Base-by-base conservation (phyloP, 2,329 filamentous ascomycete species). In the Tricladium varicosporioides region DNA sequence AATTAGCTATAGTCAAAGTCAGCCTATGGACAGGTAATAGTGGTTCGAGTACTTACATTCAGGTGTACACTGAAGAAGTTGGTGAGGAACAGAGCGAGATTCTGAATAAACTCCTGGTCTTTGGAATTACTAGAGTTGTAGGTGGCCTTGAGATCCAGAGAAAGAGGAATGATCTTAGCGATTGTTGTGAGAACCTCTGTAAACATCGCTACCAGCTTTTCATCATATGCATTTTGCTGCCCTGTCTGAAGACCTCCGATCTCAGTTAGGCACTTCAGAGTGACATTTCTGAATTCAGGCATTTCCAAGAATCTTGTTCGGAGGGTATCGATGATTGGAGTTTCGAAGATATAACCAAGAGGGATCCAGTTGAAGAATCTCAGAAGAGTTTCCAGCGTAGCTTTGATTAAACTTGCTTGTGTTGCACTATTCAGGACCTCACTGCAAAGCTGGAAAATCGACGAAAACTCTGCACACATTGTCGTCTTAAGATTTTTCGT, bases 311-410 rank as follows among this genome's bases (percentile, higher is more conserved):
- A 99, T 53, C 94, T 86, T 57, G 88, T 95, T 64, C 94, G 87
- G 60, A 99, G 79, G 0, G 93, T 97, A 69, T 96, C 92, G 74
- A 99, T 97, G 63, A 99, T 86, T 36, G 90, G 87, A 0, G 93
- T 99, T 80, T 99, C 94, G 75, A 99, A 99, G 66, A 99, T 97
- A 76, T 97, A 99, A 56, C 95, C 94, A 42, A 99, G 79, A 0
- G 94, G 94, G 56, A 99, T 99, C 94, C 94, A 99, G 80, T 97
- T 97, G 73, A 96, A 89, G 75, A 99, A 99, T 58, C 92, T 90
- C 53, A 99, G 82, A 36, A 99, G 80, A 0, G 94, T 99, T 77
- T 97, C 92, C 53, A 99, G 82, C 0, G 94, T 99, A n/a, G 93
- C 91, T 77, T 94, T 96, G 76, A 99, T 87, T 54, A 99, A 80